A percentile compares a stretch with the other conserved stretches of the same genome.
Conservation (phyloP, 2,329 filamentous ascomycete genomes). For the Pestalotiopsis sp. region DNA sequence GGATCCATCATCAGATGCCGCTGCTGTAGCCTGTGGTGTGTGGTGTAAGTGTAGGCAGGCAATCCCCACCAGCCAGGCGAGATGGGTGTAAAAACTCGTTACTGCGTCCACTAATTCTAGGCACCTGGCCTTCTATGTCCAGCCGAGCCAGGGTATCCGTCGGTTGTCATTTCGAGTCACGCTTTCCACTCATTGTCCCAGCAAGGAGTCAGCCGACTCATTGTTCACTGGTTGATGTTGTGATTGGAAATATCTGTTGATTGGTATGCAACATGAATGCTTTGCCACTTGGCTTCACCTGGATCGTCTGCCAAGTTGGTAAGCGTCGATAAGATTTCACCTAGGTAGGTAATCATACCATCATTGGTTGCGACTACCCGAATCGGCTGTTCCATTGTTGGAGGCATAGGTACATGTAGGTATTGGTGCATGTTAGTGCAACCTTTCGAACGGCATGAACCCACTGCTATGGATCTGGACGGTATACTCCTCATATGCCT, state of each 20-base stretch:
- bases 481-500: too few relatives aligned
- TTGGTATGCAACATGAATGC: not conserved
- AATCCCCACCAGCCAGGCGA: too few relatives aligned
- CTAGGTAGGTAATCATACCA: not conserved
- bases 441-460: too few relatives aligned
- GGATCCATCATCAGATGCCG: too few relatives aligned
- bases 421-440: not conserved
- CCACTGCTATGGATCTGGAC: too few relatives aligned
- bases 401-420: too few relatives aligned
- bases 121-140: not conserved
- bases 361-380: not conserved
- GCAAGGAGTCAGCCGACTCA: constrained; percentile 1
- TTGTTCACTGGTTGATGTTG: not conserved
- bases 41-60: too few relatives aligned
- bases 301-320: not conserved
- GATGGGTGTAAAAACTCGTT: not conserved
- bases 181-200: not conserved
- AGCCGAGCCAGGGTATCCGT: too few relatives aligned
- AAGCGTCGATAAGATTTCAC: not conserved
- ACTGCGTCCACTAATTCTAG: not conserved
- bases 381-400: not conserved
- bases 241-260: not conserved
- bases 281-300: constrained; percentile 5
- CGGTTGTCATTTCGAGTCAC: not conserved
- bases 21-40: too few relatives aligned